These are phyloP conservation scores for Penicillium brasilianum DNA, from an alignment of 2,329 filamentous ascomycete genomes.

Conservation along the genomic window DNA sequence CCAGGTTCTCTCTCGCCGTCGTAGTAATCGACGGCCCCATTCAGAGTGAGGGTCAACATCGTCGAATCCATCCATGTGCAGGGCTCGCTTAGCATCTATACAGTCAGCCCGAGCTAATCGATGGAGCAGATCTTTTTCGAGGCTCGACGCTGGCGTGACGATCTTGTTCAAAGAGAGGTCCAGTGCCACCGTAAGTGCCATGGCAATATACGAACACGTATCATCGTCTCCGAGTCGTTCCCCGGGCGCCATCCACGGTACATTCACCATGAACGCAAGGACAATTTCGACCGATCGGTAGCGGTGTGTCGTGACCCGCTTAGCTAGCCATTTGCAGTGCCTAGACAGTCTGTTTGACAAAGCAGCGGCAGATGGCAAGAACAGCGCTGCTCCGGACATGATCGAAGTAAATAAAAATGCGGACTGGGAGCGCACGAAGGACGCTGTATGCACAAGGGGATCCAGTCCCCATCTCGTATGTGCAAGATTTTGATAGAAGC, in stretches of 20 bases:
- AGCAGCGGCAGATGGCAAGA: slow-evolving; percentile 66
- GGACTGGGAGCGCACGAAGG: slow-evolving; percentile 70
- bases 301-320: slow-evolving; percentile 64
- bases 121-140: slow-evolving; percentile 53
- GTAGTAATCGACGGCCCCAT: slow-evolving; percentile 64
- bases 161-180: slow-evolving; percentile 74
- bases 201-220: slow-evolving; percentile 72
- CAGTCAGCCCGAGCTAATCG: slow-evolving; percentile 68
- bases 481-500: slow-evolving; percentile 71
- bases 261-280: slow-evolving; percentile 74
- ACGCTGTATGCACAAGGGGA: slow-evolving; percentile 66
- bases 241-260: slow-evolving; percentile 71
- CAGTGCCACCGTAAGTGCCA: slow-evolving; percentile 70
- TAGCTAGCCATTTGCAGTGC: slow-evolving; percentile 67
- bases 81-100: slow-evolving; percentile 68
- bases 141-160: slow-evolving; percentile 60
- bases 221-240: slow-evolving; percentile 63
- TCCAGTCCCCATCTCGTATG: slow-evolving; percentile 78
- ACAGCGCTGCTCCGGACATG: slow-evolving; percentile 70
- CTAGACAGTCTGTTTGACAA: slow-evolving; percentile 69
- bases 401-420: slow-evolving; percentile 75
- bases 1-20: slow-evolving; percentile 72
- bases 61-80: slow-evolving; percentile 70
- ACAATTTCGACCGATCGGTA: slow-evolving; percentile 75
- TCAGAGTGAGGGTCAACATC: slow-evolving; percentile 66